Evolutionary conservation across 352 stramenopile species (phyloP).

Genomic region (Pythium utonaiense): DNA sequence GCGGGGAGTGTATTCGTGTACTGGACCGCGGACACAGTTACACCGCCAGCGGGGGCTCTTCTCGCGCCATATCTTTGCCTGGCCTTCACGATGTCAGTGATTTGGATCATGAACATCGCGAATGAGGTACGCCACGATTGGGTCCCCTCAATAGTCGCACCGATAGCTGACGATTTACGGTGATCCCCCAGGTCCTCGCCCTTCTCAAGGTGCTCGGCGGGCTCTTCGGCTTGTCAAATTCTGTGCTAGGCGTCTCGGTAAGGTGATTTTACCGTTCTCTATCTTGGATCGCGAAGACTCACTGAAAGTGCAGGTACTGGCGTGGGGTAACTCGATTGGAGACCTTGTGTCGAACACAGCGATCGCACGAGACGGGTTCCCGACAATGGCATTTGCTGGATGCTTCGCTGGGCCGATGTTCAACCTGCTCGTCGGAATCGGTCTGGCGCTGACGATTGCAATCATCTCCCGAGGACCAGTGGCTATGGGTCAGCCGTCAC

Average conservation of each 20-base stretch:
- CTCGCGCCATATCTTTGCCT: conserved; percentile 61
- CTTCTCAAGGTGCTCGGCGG: conserved; percentile 70
- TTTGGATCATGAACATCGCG: conserved; percentile 87
- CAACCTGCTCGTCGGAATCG: conserved; percentile 71
- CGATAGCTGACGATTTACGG: too few relatives aligned
- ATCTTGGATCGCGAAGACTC: neutral
- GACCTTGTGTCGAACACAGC: conserved; percentile 78
- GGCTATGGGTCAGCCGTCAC: conserved; percentile 46
- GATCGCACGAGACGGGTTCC: conserved; percentile 75
- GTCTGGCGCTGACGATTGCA: conserved; percentile 59
- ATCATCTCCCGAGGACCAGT: conserved; percentile 53
- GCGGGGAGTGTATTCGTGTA: conserved; percentile 43
- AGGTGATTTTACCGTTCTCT: conserved; percentile 13
- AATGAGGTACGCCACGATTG: conserved; percentile 39
- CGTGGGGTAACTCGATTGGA: conserved; percentile 78
- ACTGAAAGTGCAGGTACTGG: conserved; percentile 44
- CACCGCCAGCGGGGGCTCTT: conserved; percentile 41
- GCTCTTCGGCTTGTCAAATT: conserved; percentile 74
- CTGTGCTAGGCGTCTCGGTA: conserved; percentile 74
- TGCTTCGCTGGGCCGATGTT: conserved; percentile 84
- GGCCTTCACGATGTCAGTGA: conserved; percentile 82
- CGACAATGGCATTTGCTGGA: conserved; percentile 78
- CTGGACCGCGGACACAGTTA: conserved; percentile 14
- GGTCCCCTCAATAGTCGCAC: neutral
- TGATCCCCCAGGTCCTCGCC: conserved; percentile 35